phyloP scores from a whole-genome alignment of 345 rosid species.

The Luvunga scandens region DNA sequence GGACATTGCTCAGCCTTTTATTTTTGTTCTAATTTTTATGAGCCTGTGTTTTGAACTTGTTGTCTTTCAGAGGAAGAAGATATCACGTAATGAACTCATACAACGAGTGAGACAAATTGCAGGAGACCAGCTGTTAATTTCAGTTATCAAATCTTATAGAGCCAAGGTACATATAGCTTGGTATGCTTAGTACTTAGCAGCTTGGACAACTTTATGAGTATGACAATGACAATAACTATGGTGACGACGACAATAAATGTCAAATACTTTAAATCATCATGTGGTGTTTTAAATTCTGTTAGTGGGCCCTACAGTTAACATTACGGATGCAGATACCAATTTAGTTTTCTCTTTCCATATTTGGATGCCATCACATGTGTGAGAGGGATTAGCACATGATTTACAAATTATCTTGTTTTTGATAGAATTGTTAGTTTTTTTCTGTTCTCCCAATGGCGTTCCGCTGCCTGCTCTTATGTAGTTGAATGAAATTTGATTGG shows the following conservation, averaged over 20 bases:
- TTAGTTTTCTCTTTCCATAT: not conserved
- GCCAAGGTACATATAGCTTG: slow-evolving; percentile 32
- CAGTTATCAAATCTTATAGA: slow-evolving; percentile 59
- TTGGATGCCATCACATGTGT: not conserved
- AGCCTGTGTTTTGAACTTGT: slow-evolving; percentile 2
- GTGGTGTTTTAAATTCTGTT: not conserved
- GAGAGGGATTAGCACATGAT: not conserved
- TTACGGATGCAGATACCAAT: not conserved
- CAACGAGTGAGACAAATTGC: slow-evolving; percentile 53
- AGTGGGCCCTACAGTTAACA: not conserved
- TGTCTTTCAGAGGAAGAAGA: slow-evolving; percentile 56
- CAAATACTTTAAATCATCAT: not conserved
- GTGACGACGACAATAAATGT: not conserved
- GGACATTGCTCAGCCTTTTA: not conserved
- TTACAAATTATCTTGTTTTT: not conserved
- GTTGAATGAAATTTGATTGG: not conserved
- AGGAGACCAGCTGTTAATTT: slow-evolving; percentile 69
- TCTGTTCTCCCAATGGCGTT: not conserved
- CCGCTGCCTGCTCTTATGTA: not conserved
- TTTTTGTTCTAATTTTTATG: not conserved
- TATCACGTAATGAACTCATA: slow-evolving; percentile 58
- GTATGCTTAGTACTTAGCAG: not conserved
- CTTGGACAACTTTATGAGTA: not conserved
- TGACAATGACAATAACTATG: not conserved
- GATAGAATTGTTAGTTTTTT: not conserved